These are phyloP conservation scores for Xylaria sp. DNA, from an alignment of 2,329 filamentous ascomycete genomes.

Conservation along the genomic window DNA sequence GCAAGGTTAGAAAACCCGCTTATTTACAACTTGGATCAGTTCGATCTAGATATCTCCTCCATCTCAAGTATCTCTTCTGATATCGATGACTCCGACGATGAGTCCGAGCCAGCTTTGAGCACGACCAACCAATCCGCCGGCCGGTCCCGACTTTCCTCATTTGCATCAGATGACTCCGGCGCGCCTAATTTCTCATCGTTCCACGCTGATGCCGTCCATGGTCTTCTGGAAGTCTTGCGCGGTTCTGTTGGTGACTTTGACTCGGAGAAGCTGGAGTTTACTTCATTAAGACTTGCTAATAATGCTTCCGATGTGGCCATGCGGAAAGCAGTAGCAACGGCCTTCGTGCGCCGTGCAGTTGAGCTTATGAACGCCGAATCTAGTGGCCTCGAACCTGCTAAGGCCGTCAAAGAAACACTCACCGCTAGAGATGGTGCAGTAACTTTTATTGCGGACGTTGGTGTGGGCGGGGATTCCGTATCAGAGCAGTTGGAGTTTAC, in stretches of 20 bases:
- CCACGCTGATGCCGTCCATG: slow-evolving; percentile 86
- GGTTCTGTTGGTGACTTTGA: slow-evolving; percentile 83
- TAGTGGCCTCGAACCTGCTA: slow-evolving; percentile 66
- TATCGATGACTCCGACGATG: slow-evolving; percentile 72
- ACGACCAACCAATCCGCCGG: slow-evolving; percentile 68
- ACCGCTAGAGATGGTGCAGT: slow-evolving; percentile 62
- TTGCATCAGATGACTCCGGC: slow-evolving; percentile 77
- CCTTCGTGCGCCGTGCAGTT: slow-evolving; percentile 83
- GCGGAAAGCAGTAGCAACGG: slow-evolving; percentile 83
- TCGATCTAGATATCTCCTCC: slow-evolving; percentile 65
- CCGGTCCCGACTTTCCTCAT: slow-evolving; percentile 73
- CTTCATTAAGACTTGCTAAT: slow-evolving; percentile 88
- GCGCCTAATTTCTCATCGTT: slow-evolving; percentile 70
- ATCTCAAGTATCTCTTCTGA: slow-evolving; percentile 70
- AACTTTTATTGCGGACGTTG: slow-evolving; percentile 68
- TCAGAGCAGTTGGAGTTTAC: slow-evolving; percentile 88
- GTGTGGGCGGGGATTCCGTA: slow-evolving; percentile 70
- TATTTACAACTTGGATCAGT: slow-evolving; percentile 63
- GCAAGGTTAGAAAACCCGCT: slow-evolving; percentile 64
- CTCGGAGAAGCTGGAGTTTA: slow-evolving; percentile 85
- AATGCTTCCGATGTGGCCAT: slow-evolving; percentile 92
- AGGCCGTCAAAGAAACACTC: slow-evolving; percentile 72
- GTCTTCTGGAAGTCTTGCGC: slow-evolving; percentile 85
- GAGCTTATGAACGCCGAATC: slow-evolving; percentile 69
- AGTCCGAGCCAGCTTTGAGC: slow-evolving; percentile 67